Conservation (phyloP, 176 grass and related monocot species). For the Cenchrus fungigraminus region DNA sequence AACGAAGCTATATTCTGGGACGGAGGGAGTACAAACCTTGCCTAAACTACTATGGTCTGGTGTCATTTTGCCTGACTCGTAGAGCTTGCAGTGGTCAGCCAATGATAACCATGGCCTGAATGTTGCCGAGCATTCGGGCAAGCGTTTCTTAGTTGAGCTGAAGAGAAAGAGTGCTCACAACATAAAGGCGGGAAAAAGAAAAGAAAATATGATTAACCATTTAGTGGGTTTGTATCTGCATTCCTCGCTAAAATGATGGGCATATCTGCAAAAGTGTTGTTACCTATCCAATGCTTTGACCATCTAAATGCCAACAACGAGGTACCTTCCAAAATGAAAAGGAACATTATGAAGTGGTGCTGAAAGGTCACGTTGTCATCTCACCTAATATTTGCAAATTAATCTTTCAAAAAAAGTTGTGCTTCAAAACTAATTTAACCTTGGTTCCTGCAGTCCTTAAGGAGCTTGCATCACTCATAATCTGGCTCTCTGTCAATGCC, state of each 20-base stretch:
- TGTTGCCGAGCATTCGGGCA: slow-evolving; percentile 83
- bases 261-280: slow-evolving; percentile 89
- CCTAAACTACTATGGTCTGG: slow-evolving; percentile 75
- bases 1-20: too few relatives aligned
- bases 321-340: too few relatives aligned
- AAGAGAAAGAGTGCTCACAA: slow-evolving; percentile 46
- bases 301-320: too few relatives aligned
- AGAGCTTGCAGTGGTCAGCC: slow-evolving; percentile 88
- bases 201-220: slow-evolving; percentile 59
- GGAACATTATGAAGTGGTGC: too few relatives aligned
- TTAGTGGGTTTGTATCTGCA: slow-evolving; percentile 79
- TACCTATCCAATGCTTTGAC: slow-evolving; percentile 86
- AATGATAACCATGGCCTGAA: slow-evolving; percentile 87
- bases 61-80: slow-evolving; percentile 94
- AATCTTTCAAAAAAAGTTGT: too few relatives aligned
- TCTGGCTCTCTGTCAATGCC: too few relatives aligned
- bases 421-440: too few relatives aligned
- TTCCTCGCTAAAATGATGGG: slow-evolving; percentile 80
- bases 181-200: neutral
- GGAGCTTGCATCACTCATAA: too few relatives aligned
- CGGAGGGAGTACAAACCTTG: slow-evolving; percentile 53
- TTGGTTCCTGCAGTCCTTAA: too few relatives aligned
- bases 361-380: too few relatives aligned
- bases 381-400: too few relatives aligned
- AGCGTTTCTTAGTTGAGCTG: slow-evolving; percentile 98